Base-by-base conservation (phyloP, 2,329 filamentous ascomycete species). In the Sporothrix schenckii region DNA sequence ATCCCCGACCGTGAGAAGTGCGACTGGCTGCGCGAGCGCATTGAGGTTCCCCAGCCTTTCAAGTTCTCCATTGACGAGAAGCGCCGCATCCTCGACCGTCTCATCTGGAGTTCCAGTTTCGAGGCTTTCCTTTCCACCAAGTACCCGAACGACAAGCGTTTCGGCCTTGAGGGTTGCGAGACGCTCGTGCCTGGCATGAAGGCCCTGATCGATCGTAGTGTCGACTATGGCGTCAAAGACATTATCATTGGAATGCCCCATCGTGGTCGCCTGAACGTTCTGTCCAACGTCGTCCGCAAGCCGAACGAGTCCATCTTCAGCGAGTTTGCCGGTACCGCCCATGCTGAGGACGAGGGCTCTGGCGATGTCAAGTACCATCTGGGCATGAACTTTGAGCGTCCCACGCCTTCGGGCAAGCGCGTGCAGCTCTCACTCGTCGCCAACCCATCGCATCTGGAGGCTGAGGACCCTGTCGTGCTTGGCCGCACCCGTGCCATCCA, bases 221-320 rank as follows among this genome's bases (percentile, higher is more conserved):
- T 99, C 76, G 95, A 99, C 80, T 97, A 97, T 78, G 95, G 95
- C 72, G 92, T 99, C 78, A 98, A 98, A 86, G 95, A 99, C 79
- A 98, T 99, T 77, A 92, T 99, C 78, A 99, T 99, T 78, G 95
- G 95, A 78, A 99, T 99, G 95, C 95, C 95, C 75, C 95, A 99
- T 82, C 93, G 95, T 88, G 95, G 95, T 78, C 93, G 95, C 85
- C 89, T 99, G 74, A 99, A 99, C 79, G 93, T 99, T 68, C 89
- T 99, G 73, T 96, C 92, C 84, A 99, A 99, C 83, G 95, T 99
- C 78, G 95, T 99, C 76, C 91, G 95, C 79, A 99, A 99, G 84
- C 94, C 95, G 77, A 99, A 99, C 82, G 95, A 98, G 84, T 98
- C 95, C 75, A 99, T 99, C 82, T 99, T 99, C 86, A 97, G 92